Evolutionary conservation across 768 basidiomycete species (phyloP), one percentile per base, ranked within the genome.

Genomic region (Fomitopsis pulvina): DNA sequence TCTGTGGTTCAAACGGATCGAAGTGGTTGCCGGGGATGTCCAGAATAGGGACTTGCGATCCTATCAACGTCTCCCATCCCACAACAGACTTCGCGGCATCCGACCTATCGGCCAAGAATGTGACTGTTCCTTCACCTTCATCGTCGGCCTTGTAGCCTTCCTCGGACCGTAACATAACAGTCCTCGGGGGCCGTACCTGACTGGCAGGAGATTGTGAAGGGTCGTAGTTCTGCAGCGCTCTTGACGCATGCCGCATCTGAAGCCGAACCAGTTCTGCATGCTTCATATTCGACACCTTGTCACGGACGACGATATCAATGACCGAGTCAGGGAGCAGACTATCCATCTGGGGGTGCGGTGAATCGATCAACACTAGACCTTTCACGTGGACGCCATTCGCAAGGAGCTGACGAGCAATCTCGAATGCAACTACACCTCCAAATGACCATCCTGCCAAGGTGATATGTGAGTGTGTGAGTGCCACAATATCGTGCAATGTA

Each of bases 1-100:
- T 74, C 8, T 55, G 52, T 8, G 63, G 52, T 41, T 73, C 67
- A 59, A 87, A 87, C 0, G 76, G 69, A 54, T 75, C 62, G 52
- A 87, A 86, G 54, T 87, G 85, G 60, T 86, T 64, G 0, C 85
- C 85, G 0, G 83, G 79, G 3, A 87, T 77, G 52, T 80, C 76
- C 37, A 78, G 59, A 2, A 75, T 66, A 32, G 71, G 68, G 1
- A 84, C 50, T 5, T 59, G 26, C 8, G 42, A 51, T 3, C 68
- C 68, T 0, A 72, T 63, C 8, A 81, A 53, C 0, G 39, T 53
- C 47, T 77, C 72, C 84, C 85, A 87, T 20, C 68, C 75, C 0
- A 45, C 52, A 0, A 70, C 66, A 6, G 69, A 63, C 14, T 60
- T 50, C 20, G 55, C 52, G 0, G 61, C 53, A 26, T 74, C 62